A percentile compares a stretch with the other conserved stretches of the same genome.
Evolutionary conservation across 1,284 basidiomycete species (phyloP).

Genomic region (Moesziomyces globuligerus): DNA sequence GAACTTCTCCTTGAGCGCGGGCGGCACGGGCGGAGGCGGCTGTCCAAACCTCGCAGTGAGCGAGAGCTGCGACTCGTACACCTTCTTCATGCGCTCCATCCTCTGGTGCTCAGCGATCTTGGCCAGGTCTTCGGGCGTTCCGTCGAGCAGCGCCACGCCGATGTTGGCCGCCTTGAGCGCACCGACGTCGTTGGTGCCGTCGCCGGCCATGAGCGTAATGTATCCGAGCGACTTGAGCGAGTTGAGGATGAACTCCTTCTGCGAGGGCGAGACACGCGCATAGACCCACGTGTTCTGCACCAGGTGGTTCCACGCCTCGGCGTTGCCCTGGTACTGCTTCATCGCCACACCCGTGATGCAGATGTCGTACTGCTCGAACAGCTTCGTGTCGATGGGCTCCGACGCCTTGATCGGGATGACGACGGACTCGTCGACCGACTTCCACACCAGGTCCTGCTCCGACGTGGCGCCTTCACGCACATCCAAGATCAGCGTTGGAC

Average conservation of each 20-base stretch:
- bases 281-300: slow-evolving; percentile 66
- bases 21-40: slow-evolving; percentile 63
- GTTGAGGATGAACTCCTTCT: slow-evolving; percentile 66
- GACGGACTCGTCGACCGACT: slow-evolving; percentile 56
- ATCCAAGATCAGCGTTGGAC: slow-evolving; percentile 64
- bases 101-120: slow-evolving; percentile 66
- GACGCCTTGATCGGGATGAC: slow-evolving; percentile 55
- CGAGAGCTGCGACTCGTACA: slow-evolving; percentile 64
- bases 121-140: slow-evolving; percentile 62
- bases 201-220: slow-evolving; percentile 66
- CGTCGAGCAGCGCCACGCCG: slow-evolving; percentile 65
- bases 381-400: slow-evolving; percentile 54
- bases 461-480: slow-evolving; percentile 51
- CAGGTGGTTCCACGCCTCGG: slow-evolving; percentile 56
- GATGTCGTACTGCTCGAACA: slow-evolving; percentile 66
- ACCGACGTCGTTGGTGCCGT: slow-evolving; percentile 67
- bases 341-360: slow-evolving; percentile 66
- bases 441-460: slow-evolving; percentile 61
- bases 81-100: slow-evolving; percentile 66
- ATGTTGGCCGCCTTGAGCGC: slow-evolving; percentile 67
- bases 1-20: slow-evolving; percentile 56
- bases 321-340: slow-evolving; percentile 56
- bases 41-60: slow-evolving; percentile 57
- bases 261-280: slow-evolving; percentile 64
- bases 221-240: slow-evolving; percentile 63